These are phyloP conservation scores for bread wheat (Triticum aestivum) DNA, from an alignment of 176 grass and related monocot species.

Conservation along the genomic window DNA sequence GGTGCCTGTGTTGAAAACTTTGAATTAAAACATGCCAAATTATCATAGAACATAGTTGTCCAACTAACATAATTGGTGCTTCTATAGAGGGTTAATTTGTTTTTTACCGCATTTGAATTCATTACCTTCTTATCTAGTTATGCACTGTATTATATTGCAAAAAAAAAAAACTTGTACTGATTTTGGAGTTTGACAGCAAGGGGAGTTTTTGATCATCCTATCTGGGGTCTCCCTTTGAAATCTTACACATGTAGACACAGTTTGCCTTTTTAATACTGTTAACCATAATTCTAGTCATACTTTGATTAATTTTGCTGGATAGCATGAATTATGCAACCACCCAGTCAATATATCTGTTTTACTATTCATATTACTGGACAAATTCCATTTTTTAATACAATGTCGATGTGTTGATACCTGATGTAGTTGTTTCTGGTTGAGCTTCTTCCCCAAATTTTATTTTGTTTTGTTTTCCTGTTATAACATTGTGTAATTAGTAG, in stretches of 20 bases:
- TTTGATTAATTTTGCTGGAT: neutral
- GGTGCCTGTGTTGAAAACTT: neutral
- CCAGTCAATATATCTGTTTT: neutral
- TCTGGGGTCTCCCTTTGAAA: neutral
- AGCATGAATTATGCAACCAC: neutral
- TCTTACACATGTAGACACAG: neutral
- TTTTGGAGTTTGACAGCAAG: neutral
- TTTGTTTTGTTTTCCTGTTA: neutral
- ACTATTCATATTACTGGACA: neutral
- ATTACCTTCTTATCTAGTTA: constrained; percentile 13
- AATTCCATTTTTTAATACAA: neutral
- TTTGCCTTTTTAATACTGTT: neutral
- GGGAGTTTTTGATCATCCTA: neutral
- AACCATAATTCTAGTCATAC: neutral
- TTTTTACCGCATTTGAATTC: neutral
- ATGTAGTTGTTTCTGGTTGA: neutral
- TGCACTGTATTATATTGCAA: neutral
- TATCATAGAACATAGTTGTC: neutral
- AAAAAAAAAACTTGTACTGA: neutral
- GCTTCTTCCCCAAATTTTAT: neutral
- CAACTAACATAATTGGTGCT: neutral
- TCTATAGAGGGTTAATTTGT: neutral
- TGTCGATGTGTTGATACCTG: neutral
- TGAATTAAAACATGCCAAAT: neutral
- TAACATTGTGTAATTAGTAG: neutral